Evolutionary conservation across 2,329 filamentous ascomycete genomes (phyloP).

Genomic region (Leptographium galeiforme): DNA sequence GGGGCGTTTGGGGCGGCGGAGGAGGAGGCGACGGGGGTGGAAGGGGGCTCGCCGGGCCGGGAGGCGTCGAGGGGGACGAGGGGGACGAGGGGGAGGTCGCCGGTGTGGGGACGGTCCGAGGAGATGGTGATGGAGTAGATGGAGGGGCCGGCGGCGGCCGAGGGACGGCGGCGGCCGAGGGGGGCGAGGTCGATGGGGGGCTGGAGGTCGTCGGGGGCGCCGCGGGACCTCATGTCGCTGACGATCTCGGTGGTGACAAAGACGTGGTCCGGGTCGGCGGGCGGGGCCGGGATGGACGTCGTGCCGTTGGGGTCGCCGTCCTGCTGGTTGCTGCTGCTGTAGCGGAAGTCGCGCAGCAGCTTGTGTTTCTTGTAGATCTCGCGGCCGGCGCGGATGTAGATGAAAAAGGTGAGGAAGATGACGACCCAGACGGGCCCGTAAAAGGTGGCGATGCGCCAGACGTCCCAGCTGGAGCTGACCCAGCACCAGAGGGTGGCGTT

Average conservation of each 20-base stretch:
- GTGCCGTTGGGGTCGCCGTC: conserved; percentile 33
- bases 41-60: not conserved
- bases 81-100: not conserved
- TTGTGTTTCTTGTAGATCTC: conserved; percentile 56
- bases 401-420: conserved; percentile 46
- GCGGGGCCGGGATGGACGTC: conserved; percentile 27
- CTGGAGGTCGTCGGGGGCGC: conserved; percentile 7
- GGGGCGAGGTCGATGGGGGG: conserved; percentile 21
- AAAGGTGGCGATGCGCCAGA: conserved; percentile 60
- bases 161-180: conserved; percentile 13
- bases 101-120: conserved; percentile 14
- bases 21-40: not conserved
- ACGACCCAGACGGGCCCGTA: conserved; percentile 60
- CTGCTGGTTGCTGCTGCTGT: conserved; percentile 33
- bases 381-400: conserved; percentile 52
- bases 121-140: conserved; percentile 40
- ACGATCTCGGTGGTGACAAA: conserved; percentile 41
- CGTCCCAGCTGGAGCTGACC: conserved; percentile 53
- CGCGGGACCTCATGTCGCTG: not conserved
- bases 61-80: not conserved
- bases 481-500: conserved; percentile 73
- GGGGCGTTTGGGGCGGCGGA: not conserved
- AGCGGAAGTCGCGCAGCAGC: conserved; percentile 44
- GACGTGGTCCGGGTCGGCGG: conserved; percentile 37
- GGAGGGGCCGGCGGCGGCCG: not conserved